These are phyloP conservation scores for Urostyla sp. DNA, from an alignment of 73 alveolate genomes.

Conservation along the genomic window DNA sequence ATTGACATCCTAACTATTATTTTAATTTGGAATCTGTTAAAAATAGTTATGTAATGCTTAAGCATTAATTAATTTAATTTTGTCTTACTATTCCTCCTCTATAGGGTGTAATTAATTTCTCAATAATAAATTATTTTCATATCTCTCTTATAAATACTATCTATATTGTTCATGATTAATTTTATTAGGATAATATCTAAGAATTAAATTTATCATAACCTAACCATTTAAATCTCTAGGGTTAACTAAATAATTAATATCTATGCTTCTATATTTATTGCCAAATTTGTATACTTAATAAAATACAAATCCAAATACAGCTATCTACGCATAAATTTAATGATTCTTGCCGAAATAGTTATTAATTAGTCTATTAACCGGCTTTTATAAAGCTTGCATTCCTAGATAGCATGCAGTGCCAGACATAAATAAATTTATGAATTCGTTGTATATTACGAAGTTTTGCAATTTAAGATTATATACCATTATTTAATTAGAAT, in stretches of 20 bases:
- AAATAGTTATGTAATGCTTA: slow-evolving; percentile 4
- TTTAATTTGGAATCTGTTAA: background rate
- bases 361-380: too few species aligned
- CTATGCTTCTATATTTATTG: too few species aligned
- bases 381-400: too few species aligned
- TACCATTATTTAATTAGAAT: too few species aligned
- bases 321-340: too few species aligned
- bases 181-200: slow-evolving; percentile 49
- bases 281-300: too few species aligned
- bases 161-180: slow-evolving; percentile 29
- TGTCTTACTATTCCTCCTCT: background rate
- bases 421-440: too few species aligned
- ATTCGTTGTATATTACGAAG: too few species aligned
- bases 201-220: slow-evolving; percentile 12
- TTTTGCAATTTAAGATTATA: too few species aligned
- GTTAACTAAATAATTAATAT: slow-evolving; percentile 53
- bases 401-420: too few species aligned
- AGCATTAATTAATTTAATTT: slow-evolving; percentile 7
- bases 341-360: too few species aligned
- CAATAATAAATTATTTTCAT: slow-evolving; percentile 17
- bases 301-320: too few species aligned
- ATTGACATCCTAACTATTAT: background rate
- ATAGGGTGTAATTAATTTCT: background rate
- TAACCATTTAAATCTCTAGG: slow-evolving; percentile 68
- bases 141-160: slow-evolving; percentile 26